Evolutionary conservation across 306 rosid genomes (phyloP).

Genomic region (Malus asiatica): DNA sequence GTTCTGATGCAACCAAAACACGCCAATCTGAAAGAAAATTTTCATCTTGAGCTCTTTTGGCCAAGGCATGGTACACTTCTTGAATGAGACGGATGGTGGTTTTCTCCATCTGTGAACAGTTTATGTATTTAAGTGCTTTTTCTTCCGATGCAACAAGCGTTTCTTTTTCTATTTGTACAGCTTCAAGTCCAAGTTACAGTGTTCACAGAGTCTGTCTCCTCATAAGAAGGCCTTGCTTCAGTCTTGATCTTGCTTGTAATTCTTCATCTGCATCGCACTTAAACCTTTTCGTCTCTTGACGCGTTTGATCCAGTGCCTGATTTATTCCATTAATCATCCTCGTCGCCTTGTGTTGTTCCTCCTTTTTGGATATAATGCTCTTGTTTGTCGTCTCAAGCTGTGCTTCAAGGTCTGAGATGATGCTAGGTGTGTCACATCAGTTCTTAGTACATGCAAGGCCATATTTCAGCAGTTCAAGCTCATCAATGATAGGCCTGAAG

Average conservation of each 20-base stretch:
- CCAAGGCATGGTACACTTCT: conserved; percentile 31
- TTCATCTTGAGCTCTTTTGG: conserved; percentile 29
- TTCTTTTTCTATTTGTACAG: conserved; percentile 35
- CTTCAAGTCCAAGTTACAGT: conserved; percentile 32
- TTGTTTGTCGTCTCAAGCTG: conserved; percentile 18
- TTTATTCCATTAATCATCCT: conserved; percentile 24
- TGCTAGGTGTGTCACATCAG: conserved; percentile 1
- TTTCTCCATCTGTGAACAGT: conserved; percentile 17
- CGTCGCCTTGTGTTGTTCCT: conserved; percentile 22
- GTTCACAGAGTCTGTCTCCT: conserved; percentile 32
- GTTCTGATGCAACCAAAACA: conserved; percentile 21
- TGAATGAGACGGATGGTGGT: conserved; percentile 25
- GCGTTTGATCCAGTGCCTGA: conserved; percentile 22
- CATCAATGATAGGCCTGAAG: conserved; percentile 52
- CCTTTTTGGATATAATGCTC: conserved; percentile 33
- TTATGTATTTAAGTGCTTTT: conserved; percentile 27
- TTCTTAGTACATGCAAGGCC: conserved; percentile 28
- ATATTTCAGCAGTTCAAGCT: conserved; percentile 40
- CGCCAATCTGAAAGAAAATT: conserved; percentile 29
- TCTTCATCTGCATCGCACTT: conserved; percentile 20
- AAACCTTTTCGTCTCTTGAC: conserved; percentile 23
- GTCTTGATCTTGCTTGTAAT: conserved; percentile 9
- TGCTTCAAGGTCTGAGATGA: conserved; percentile 28
- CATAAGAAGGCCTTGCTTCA: conserved; percentile 21
- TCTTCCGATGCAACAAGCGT: conserved; percentile 34